phyloP scores from a whole-genome alignment of 805 yeast genomes.

The Starmerella riodocensis region DNA sequence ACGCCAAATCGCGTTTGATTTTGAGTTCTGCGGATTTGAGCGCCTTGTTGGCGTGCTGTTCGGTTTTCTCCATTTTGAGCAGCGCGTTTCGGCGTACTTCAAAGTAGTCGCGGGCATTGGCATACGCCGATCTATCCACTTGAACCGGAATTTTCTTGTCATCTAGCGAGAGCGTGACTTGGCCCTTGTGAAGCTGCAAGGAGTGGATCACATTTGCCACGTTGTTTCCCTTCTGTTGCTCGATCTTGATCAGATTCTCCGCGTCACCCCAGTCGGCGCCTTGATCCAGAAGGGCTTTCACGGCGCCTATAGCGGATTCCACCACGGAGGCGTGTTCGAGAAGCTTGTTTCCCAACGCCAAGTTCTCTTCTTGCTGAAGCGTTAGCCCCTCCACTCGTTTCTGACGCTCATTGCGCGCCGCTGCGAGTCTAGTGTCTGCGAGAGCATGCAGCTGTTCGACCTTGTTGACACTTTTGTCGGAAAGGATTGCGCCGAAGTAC shows the following conservation, averaged over 20 bases:
- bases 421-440: constrained; percentile 60
- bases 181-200: constrained; percentile 59
- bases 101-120: constrained; percentile 75
- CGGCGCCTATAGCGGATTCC: constrained; percentile 55
- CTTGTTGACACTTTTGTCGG: constrained; percentile 59
- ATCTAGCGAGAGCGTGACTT: constrained; percentile 45
- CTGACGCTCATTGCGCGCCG: constrained; percentile 60
- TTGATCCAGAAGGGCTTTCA: constrained; percentile 55
- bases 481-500: constrained; percentile 74
- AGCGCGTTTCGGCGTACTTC: constrained; percentile 62
- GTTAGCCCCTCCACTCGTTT: constrained; percentile 54
- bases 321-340: constrained; percentile 56
- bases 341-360: constrained; percentile 58
- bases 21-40: constrained; percentile 70
- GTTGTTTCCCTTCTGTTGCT: constrained; percentile 50
- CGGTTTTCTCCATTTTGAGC: constrained; percentile 68
- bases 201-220: constrained; percentile 49
- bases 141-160: constrained; percentile 53
- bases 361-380: constrained; percentile 49
- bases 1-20: constrained; percentile 57
- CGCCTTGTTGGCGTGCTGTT: constrained; percentile 61
- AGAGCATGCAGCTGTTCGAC: constrained; percentile 45
- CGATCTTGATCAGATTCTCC: constrained; percentile 57
- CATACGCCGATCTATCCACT: constrained; percentile 61
- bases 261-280: constrained; percentile 92